Percentiles rank a stretch among this genome's conserved stretches.
Conservation (phyloP, 2,329 filamentous ascomycete genomes). For the Aspergillus spinulosporus region DNA sequence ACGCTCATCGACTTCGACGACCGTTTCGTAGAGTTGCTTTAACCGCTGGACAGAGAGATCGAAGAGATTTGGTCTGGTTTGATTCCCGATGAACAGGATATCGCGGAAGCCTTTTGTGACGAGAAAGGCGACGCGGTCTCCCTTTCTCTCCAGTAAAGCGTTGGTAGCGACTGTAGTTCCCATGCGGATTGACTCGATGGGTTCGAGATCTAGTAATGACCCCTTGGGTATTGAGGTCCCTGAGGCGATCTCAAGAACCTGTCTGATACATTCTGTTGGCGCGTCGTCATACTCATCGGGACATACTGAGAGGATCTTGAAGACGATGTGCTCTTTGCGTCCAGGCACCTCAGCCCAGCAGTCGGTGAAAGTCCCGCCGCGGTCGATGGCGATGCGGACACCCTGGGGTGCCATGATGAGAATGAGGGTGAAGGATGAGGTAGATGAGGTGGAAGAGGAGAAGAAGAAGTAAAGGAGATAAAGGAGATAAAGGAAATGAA, state of each 20-base stretch:
- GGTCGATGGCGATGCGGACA: conserved; percentile 17
- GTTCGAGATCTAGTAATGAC: conserved; percentile 15
- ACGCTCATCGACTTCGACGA: conserved; percentile 28
- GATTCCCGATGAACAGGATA: conserved; percentile 81
- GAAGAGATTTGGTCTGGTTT: conserved; percentile 81
- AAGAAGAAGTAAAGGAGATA: too few relatives aligned
- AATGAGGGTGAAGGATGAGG: neutral
- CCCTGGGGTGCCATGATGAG: conserved; percentile 12
- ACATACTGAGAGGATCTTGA: conserved; percentile 16
- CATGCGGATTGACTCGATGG: conserved; percentile 67
- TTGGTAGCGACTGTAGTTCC: conserved; percentile 90
- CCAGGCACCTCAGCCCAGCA: conserved; percentile 14
- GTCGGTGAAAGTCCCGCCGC: conserved; percentile 15
- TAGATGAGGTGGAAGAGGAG: neutral
- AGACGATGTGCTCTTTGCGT: conserved; percentile 12
- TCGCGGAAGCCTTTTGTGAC: conserved; percentile 80
- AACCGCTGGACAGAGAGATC: conserved; percentile 80
- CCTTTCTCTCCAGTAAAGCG: conserved; percentile 55
- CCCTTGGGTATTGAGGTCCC: conserved; percentile 13
- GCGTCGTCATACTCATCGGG: conserved; percentile 17
- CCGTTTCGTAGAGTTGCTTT: conserved; percentile 47
- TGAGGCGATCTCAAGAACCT: conserved; percentile 12
- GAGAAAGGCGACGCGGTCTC: conserved; percentile 22
- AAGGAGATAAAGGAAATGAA: too few relatives aligned
- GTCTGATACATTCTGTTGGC: conserved; percentile 16